Evolutionary conservation across 1,284 basidiomycete species (phyloP).

Genomic region (Boletus sp.): DNA sequence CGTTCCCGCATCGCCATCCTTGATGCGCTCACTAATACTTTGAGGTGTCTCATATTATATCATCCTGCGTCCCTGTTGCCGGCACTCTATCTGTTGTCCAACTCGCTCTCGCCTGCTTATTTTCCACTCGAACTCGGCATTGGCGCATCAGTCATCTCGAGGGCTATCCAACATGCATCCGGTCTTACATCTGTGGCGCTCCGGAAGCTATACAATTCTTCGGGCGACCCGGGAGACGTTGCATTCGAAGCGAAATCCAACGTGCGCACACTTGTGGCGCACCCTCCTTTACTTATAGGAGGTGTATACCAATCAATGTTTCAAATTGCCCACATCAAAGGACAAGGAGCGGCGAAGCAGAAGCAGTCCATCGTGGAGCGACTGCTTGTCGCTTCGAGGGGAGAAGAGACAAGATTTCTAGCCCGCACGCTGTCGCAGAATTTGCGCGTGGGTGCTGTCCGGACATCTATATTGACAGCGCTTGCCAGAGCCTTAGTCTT

Average conservation of each 20-base stretch:
- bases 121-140: slow-evolving; percentile 72
- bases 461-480: slow-evolving; percentile 78
- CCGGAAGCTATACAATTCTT: slow-evolving; percentile 59
- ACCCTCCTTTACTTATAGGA: slow-evolving; percentile 61
- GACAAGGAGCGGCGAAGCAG: slow-evolving; percentile 68
- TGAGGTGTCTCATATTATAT: slow-evolving; percentile 67
- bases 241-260: slow-evolving; percentile 81
- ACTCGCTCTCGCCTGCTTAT: slow-evolving; percentile 80
- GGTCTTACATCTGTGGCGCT: slow-evolving; percentile 69
- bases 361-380: slow-evolving; percentile 81
- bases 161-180: slow-evolving; percentile 79
- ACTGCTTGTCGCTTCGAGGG: slow-evolving; percentile 78
- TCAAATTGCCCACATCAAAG: slow-evolving; percentile 64
- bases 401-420: slow-evolving; percentile 84
- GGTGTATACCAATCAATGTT: slow-evolving; percentile 65
- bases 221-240: slow-evolving; percentile 79
- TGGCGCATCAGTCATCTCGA: slow-evolving; percentile 73
- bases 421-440: slow-evolving; percentile 81
- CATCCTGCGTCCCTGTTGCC: slow-evolving; percentile 72
- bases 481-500: slow-evolving; percentile 80
- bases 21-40: slow-evolving; percentile 75
- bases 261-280: slow-evolving; percentile 71
- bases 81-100: slow-evolving; percentile 87
- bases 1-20: slow-evolving; percentile 80
- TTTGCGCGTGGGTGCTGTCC: slow-evolving; percentile 83